phyloP scores from a whole-genome alignment of 306 rosid genomes.

The Oemleria cerasiformis region DNA sequence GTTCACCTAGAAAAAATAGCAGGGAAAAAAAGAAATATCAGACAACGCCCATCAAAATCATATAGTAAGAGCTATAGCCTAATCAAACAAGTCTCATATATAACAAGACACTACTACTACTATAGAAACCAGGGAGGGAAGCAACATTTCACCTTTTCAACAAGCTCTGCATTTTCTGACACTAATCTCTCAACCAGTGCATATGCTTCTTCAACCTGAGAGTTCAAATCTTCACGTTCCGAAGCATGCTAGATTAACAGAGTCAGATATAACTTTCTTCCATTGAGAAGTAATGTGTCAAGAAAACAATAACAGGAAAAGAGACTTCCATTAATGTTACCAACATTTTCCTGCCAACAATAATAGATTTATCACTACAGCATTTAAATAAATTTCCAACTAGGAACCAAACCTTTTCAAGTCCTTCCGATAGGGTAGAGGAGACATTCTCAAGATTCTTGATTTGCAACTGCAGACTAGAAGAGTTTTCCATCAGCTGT shows the following conservation, averaged over 20 bases:
- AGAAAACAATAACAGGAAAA: neutral
- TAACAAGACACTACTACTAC: constrained; percentile 1
- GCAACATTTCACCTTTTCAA: constrained; percentile 67
- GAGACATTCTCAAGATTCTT: constrained; percentile 50
- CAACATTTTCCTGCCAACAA: neutral
- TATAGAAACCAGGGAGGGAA: neutral
- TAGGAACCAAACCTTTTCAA: constrained; percentile 52
- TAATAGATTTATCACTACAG: neutral
- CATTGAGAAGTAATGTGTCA: neutral
- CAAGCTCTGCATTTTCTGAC: constrained; percentile 78
- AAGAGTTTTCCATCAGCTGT: constrained; percentile 50
- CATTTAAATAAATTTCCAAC: neutral
- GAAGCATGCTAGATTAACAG: constrained; percentile 27
- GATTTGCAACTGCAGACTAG: constrained; percentile 59
- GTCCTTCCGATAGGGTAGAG: constrained; percentile 36
- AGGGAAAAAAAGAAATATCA: neutral
- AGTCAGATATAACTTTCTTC: neutral
- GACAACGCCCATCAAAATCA: neutral
- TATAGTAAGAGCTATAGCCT: neutral
- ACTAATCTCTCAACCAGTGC: constrained; percentile 62
- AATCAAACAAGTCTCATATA: neutral
- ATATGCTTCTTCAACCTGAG: constrained; percentile 68
- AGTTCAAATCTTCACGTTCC: constrained; percentile 57
- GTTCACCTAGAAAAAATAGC: constrained; percentile 45
- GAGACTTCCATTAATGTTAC: neutral